Evolutionary conservation across 2,329 filamentous ascomycete genomes (phyloP).

Genomic region (Metarhizium rileyi): DNA sequence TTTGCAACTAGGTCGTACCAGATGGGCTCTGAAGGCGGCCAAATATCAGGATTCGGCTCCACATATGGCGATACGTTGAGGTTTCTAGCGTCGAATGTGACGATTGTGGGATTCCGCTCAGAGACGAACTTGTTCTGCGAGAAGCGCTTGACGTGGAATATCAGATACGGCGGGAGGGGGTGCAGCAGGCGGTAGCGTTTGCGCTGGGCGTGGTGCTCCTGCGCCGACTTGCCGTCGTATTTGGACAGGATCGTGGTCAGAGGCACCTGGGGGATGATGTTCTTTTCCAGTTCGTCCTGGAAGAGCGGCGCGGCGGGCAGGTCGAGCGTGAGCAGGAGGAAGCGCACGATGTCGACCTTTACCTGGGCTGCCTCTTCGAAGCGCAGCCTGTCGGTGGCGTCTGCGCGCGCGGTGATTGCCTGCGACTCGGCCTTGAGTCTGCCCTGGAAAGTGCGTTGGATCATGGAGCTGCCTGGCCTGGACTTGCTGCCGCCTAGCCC

Average conservation of each 20-base stretch:
- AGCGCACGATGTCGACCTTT: slow-evolving; percentile 66
- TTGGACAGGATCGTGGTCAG: slow-evolving; percentile 77
- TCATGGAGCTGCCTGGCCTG: slow-evolving; percentile 72
- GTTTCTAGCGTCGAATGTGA: slow-evolving; percentile 78
- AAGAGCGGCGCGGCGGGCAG: slow-evolving; percentile 87
- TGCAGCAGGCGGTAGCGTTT: slow-evolving; percentile 84
- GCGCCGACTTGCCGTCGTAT: slow-evolving; percentile 80
- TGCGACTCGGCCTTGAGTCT: slow-evolving; percentile 87
- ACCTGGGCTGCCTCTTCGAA: slow-evolving; percentile 87
- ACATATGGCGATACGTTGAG: slow-evolving; percentile 88
- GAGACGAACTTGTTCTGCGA: slow-evolving; percentile 92
- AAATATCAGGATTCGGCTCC: slow-evolving; percentile 67
- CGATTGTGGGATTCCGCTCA: slow-evolving; percentile 95
- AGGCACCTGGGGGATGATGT: slow-evolving; percentile 91
- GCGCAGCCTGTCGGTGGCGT: slow-evolving; percentile 75
- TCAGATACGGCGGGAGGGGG: slow-evolving; percentile 80
- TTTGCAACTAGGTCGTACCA: slow-evolving; percentile 95
- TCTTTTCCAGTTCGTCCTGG: slow-evolving; percentile 87
- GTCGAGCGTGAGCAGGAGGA: slow-evolving; percentile 87
- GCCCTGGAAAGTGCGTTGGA: slow-evolving; percentile 92
- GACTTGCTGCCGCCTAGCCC: slow-evolving; percentile 83
- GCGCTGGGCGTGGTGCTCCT: slow-evolving; percentile 81
- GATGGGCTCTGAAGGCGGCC: slow-evolving; percentile 70
- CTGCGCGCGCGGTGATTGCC: slow-evolving; percentile 82
- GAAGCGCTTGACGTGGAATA: slow-evolving; percentile 97